A percentile compares a stretch with the other conserved stretches of the same genome.
Conservation (phyloP, 768 basidiomycete genomes). For the Aureoboletus auriporus region DNA sequence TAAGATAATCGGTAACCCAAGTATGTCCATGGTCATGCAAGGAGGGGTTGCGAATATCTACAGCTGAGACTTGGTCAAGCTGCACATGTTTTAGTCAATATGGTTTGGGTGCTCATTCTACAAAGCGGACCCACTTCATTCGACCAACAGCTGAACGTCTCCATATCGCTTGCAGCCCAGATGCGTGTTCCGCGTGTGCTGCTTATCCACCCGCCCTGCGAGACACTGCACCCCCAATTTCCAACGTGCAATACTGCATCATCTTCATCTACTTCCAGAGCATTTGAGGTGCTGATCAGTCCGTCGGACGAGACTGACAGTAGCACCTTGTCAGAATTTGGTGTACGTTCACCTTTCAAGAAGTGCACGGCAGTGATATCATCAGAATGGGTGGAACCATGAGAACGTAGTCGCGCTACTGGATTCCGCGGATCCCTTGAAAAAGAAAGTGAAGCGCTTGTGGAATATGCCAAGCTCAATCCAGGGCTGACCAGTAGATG, state of each 20-base stretch:
- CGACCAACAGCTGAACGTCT: slow-evolving; percentile 86
- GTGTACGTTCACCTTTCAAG: slow-evolving; percentile 24
- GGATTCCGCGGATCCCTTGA: slow-evolving; percentile 84
- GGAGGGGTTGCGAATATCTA: slow-evolving; percentile 65
- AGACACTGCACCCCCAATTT: slow-evolving; percentile 82
- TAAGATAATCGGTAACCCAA: slow-evolving; percentile 80
- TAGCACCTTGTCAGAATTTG: slow-evolving; percentile 41
- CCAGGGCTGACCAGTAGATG: slow-evolving; percentile 65
- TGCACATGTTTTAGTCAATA: slow-evolving; percentile 24
- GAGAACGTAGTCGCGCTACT: slow-evolving; percentile 62
- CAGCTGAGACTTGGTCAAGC: slow-evolving; percentile 54
- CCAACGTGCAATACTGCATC: slow-evolving; percentile 77
- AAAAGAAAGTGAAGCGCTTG: neutral
- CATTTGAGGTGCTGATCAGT: slow-evolving; percentile 65
- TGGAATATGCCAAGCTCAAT: neutral
- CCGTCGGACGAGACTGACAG: slow-evolving; percentile 88
- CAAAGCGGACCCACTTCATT: slow-evolving; percentile 45
- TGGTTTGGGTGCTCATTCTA: neutral
- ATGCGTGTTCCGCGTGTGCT: slow-evolving; percentile 37
- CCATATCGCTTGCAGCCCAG: slow-evolving; percentile 94
- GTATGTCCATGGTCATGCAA: slow-evolving; percentile 51
- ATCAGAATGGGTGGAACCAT: slow-evolving; percentile 88
- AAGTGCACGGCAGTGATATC: slow-evolving; percentile 81
- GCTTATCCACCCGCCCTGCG: slow-evolving; percentile 68
- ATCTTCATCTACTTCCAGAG: slow-evolving; percentile 80